Evolutionary conservation across 202 grass and related monocot species (phyloP), one percentile per base, ranked within the genome.

Genomic region (Schoenoplectus triqueter): DNA sequence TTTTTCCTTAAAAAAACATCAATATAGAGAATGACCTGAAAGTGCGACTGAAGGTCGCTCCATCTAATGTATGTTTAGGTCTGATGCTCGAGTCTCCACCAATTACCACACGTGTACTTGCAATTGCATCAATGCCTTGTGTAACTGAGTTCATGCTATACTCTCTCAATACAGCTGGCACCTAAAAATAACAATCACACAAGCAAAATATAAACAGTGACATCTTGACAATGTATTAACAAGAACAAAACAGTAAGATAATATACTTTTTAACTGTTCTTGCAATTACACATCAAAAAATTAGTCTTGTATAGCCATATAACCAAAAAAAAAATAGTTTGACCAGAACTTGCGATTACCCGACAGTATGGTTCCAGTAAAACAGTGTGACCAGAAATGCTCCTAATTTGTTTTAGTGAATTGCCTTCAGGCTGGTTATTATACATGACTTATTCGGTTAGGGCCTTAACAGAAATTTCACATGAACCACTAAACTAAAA

Each of bases 91-190:
- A 63, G 46, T 93, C 89, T 88, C 90, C 91, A 66, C 70, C 46
- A 49, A 97, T 67, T 10, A 93, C 88, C 4, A 97, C 95, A 56
- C n/a, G 68, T 44, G 95, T 97, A 41, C 92, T 97, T 31, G 92
- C 92, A 80, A 97, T 97, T 61, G 95, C 95, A 78, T 97, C 95
- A 81, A 95, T 97, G 59, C 92, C 95, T 90, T 95, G 89, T 18
- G 91, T 97, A 59, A 97, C 95, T 10, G 91, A 87, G 73, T 78
- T 95, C 89, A 97, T 84, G 57, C 89, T 59, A 45, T 97, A 97
- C 91, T 97, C 95, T 82, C 77, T 83, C 73, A 97, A 91, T 78
- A 89, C 56, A 41, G 88, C 92, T 40, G 91, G 88, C 54, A 92
- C 88, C 95, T 98, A 84, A 6, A 80, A 63, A 45, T 31, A 64